Evolutionary conservation across 176 grass and related monocot species (phyloP).

Genomic region (Juncus effusus): DNA sequence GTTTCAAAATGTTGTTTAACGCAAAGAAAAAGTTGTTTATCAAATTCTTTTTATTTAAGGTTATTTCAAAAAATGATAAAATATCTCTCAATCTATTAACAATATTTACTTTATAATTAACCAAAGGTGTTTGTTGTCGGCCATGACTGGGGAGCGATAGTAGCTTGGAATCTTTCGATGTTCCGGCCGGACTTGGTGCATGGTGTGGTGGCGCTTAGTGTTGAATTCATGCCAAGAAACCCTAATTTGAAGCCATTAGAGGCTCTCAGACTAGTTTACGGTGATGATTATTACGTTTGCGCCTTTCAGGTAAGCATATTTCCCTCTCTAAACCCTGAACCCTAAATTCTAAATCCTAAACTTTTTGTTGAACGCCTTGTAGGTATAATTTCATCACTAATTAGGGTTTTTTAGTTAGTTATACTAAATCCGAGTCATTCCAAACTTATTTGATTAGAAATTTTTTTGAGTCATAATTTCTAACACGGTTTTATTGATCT

Average conservation of each 20-base stretch:
- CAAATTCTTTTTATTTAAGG: no score
- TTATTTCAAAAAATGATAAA: no score
- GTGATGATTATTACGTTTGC: conserved; percentile 44
- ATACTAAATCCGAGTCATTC: no score
- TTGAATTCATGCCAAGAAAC: conserved; percentile 31
- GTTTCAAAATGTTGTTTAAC: no score
- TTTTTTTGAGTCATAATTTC: no score
- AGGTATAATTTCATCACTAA: not conserved
- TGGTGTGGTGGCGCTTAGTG: conserved; percentile 41
- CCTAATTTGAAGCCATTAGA: conserved; percentile 28
- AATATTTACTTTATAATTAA: no score
- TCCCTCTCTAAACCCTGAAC: not conserved
- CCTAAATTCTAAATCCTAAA: not conserved
- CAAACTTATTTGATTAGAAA: no score
- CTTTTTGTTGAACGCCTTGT: not conserved
- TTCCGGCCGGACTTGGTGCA: conserved; percentile 44
- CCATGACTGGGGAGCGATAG: conserved; percentile 47
- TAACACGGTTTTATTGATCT: no score
- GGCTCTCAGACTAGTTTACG: conserved; percentile 28
- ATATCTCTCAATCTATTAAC: no score
- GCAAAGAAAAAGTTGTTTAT: no score
- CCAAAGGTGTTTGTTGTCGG: conserved; percentile 55
- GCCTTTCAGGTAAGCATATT: conserved; percentile 33
- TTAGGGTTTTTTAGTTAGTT: not conserved
- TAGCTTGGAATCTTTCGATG: conserved; percentile 41